phyloP scores from a whole-genome alignment of 108 stramenopile species.

The Skeletonema tropicum region DNA sequence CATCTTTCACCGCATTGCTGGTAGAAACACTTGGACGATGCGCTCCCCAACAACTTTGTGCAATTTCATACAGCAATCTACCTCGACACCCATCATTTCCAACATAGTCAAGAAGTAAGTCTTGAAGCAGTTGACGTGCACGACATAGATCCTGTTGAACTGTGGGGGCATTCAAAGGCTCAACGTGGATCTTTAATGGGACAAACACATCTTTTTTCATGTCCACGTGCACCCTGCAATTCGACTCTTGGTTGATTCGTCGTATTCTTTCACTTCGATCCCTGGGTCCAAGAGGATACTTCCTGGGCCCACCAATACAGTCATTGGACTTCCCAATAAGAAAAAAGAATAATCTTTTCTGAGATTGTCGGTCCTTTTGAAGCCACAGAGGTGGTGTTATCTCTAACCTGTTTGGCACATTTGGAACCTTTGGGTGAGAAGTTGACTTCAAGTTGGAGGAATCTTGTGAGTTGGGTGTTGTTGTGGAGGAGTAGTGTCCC shows the following conservation, averaged over 20 bases:
- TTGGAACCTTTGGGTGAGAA: neutral
- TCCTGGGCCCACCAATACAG: too few species aligned
- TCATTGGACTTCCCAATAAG: neutral
- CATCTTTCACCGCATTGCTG: neutral
- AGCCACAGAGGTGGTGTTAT: slow-evolving; percentile 15
- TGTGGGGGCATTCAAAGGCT: neutral
- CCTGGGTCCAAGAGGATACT: too few species aligned
- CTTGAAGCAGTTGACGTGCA: neutral
- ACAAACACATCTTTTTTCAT: neutral
- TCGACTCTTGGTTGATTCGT: neutral
- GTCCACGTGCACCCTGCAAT: neutral
- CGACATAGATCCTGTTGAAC: neutral
- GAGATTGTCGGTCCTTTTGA: slow-evolving; percentile 16
- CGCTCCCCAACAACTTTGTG: neutral
- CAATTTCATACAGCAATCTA: slow-evolving; percentile 15
- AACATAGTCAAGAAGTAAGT: neutral
- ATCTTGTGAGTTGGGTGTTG: too few species aligned
- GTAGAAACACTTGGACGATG: slow-evolving; percentile 8
- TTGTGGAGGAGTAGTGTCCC: too few species aligned
- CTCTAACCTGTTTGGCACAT: neutral
- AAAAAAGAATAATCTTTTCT: slow-evolving; percentile 20
- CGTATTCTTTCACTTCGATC: neutral
- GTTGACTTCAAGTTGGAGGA: too few species aligned
- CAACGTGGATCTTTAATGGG: neutral
- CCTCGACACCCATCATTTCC: slow-evolving; percentile 12